Conservation (phyloP, 768 basidiomycete genomes). For the Clitopilus hobsonii region DNA sequence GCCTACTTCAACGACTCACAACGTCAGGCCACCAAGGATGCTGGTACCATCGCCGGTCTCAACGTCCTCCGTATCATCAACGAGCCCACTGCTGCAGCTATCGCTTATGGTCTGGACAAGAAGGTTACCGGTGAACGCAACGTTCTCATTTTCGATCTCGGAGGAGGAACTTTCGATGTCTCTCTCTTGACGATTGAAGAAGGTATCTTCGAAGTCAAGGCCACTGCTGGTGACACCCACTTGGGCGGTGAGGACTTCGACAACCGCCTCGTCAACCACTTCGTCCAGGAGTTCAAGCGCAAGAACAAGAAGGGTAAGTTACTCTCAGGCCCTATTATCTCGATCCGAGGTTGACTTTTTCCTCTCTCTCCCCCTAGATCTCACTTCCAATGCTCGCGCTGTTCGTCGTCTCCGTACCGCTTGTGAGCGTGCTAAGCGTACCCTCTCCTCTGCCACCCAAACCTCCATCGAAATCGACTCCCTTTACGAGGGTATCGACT, state of each 20-base stretch:
- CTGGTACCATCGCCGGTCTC: slow-evolving; percentile 89
- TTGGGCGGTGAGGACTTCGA: slow-evolving; percentile 99
- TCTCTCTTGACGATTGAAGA: slow-evolving; percentile 95
- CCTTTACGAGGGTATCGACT: slow-evolving; percentile 95
- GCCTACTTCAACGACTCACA: slow-evolving; percentile 99
- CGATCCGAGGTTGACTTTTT: slow-evolving; percentile 9
- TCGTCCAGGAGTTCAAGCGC: slow-evolving; percentile 94
- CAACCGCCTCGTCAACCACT: slow-evolving; percentile 96
- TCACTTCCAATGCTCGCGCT: slow-evolving; percentile 89
- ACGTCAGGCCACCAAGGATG: slow-evolving; percentile 97
- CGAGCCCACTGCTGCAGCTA: slow-evolving; percentile 97
- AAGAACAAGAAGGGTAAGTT: slow-evolving; percentile 89
- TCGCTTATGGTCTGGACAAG: slow-evolving; percentile 98
- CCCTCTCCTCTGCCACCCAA: slow-evolving; percentile 93
- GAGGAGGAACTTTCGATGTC: slow-evolving; percentile 98
- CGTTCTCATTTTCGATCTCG: slow-evolving; percentile 97
- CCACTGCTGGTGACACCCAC: slow-evolving; percentile 97
- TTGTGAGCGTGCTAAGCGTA: slow-evolving; percentile 98
- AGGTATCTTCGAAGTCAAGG: slow-evolving; percentile 98
- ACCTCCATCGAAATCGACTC: slow-evolving; percentile 98
- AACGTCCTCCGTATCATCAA: slow-evolving; percentile 99
- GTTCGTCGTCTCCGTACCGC: slow-evolving; percentile 96
- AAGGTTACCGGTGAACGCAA: slow-evolving; percentile 87
- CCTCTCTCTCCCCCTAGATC: slow-evolving; percentile 38
- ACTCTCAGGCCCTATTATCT: slow-evolving; percentile 2